These are phyloP conservation scores for Thamnidium elegans DNA, from an alignment of 192 early-diverging fungal genomes.

Conservation along the genomic window DNA sequence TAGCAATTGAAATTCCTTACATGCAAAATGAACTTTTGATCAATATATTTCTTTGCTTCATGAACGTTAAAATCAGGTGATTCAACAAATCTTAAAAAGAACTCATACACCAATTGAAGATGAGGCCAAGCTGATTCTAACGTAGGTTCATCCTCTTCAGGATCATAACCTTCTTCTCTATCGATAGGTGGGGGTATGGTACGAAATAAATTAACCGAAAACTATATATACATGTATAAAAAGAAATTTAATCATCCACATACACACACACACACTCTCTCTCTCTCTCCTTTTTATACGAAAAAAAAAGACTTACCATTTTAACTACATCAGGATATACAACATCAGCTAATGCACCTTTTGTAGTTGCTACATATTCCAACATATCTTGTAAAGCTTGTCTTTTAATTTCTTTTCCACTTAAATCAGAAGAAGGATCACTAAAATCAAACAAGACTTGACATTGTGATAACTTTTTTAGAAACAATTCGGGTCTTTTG, in stretches of 20 bases:
- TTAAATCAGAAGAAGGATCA: constrained; percentile 81
- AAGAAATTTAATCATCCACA: not conserved
- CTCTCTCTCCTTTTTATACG: not conserved
- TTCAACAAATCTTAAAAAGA: constrained; percentile 97
- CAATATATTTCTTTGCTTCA: constrained; percentile 94
- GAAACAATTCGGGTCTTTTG: constrained; percentile 84
- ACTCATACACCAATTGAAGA: constrained; percentile 96
- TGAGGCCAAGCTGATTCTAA: constrained; percentile 98
- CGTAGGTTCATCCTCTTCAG: constrained; percentile 98
- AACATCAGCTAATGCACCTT: constrained; percentile 83
- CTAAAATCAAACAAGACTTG: constrained; percentile 94
- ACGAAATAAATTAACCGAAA: constrained; percentile 92
- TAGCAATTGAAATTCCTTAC: constrained; percentile 41
- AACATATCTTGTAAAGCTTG: constrained; percentile 87
- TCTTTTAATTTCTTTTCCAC: constrained; percentile 96
- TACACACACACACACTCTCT: not conserved
- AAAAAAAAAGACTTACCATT: constrained; percentile 78
- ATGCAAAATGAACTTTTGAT: constrained; percentile 91
- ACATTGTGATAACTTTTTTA: constrained; percentile 92
- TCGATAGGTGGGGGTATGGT: constrained; percentile 96
- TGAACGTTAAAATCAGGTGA: constrained; percentile 97
- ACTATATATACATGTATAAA: constrained; percentile 54
- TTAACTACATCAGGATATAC: constrained; percentile 90
- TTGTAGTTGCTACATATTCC: constrained; percentile 88
- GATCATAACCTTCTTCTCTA: constrained; percentile 94